These are phyloP conservation scores for Globisporangium camurandrum DNA, from an alignment of 352 stramenopile genomes.

Conservation along the genomic window DNA sequence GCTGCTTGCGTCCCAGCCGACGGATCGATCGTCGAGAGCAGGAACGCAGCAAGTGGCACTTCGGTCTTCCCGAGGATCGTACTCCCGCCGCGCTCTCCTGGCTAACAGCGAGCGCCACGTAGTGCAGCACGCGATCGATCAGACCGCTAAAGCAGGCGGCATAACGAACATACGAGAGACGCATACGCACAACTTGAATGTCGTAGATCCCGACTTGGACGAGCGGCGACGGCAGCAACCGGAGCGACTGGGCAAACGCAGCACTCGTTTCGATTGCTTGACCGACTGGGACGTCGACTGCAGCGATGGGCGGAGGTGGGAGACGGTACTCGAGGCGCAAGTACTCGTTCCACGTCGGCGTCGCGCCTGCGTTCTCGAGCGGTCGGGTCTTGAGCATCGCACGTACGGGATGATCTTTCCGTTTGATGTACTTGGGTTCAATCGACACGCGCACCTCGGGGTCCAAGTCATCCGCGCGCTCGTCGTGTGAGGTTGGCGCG, in stretches of 20 bases:
- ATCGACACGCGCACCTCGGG: constrained; percentile 38
- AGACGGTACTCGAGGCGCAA: constrained; percentile 36
- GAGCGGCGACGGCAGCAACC: constrained; percentile 24
- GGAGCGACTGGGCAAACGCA: not conserved
- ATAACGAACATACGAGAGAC: not conserved
- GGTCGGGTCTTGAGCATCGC: constrained; percentile 45
- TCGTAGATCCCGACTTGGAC: constrained; percentile 37
- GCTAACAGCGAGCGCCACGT: no score
- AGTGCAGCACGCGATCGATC: no score
- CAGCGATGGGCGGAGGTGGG: constrained; percentile 3
- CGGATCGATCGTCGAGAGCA: constrained; percentile 6
- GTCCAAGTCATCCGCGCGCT: constrained; percentile 30
- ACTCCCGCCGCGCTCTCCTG: constrained; percentile 28
- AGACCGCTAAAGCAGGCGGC: not conserved
- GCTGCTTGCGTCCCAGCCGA: constrained; percentile 5
- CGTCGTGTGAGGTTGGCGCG: constrained; percentile 16
- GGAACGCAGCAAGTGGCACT: constrained; percentile 30
- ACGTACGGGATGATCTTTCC: constrained; percentile 37
- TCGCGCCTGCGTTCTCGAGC: constrained; percentile 28
- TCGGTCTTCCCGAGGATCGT: constrained; percentile 32
- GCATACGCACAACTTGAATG: constrained; percentile 43
- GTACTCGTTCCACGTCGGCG: constrained; percentile 47
- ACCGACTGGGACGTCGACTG: constrained; percentile 2
- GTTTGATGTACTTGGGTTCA: constrained; percentile 40
- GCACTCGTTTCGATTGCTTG: constrained; percentile 3